These are phyloP conservation scores for Diversispora epigaea DNA, from an alignment of 192 early-diverging fungal genomes.

Conservation along the genomic window DNA sequence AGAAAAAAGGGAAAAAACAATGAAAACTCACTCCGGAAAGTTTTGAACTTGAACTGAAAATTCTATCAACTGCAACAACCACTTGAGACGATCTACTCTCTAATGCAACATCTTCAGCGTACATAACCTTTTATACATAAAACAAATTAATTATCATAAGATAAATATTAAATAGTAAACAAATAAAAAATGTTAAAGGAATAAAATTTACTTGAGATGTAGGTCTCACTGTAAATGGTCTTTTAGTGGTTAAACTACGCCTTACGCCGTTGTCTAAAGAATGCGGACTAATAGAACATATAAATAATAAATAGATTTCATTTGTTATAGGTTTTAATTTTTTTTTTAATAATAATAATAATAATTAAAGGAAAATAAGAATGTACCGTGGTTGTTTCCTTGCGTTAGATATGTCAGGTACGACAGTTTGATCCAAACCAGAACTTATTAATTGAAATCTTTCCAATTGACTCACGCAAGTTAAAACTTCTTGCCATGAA, in stretches of 20 bases:
- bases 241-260: background rate
- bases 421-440: slow-evolving; percentile 45
- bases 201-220: slow-evolving; percentile 6
- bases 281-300: background rate
- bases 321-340: background rate
- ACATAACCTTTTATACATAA: slow-evolving; percentile 11
- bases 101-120: slow-evolving; percentile 47
- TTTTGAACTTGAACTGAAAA: slow-evolving; percentile 78
- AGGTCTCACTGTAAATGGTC: background rate
- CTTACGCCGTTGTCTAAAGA: background rate
- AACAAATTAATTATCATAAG: background rate
- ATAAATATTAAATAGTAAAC: background rate
- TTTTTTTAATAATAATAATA: background rate
- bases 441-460: slow-evolving; percentile 75
- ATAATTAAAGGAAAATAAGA: background rate
- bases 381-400: slow-evolving; percentile 23
- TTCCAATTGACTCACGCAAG: slow-evolving; percentile 84
- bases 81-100: slow-evolving; percentile 68
- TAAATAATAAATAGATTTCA: background rate
- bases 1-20: background rate
- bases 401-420: slow-evolving; percentile 35
- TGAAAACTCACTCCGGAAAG: slow-evolving; percentile 57
- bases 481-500: slow-evolving; percentile 82
- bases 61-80: slow-evolving; percentile 78
- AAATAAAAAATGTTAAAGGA: background rate